Percentiles rank a stretch among this genome's conserved stretches.
Conservation (phyloP, 495 filamentous ascomycete genomes). For the Tuber brumale region DNA sequence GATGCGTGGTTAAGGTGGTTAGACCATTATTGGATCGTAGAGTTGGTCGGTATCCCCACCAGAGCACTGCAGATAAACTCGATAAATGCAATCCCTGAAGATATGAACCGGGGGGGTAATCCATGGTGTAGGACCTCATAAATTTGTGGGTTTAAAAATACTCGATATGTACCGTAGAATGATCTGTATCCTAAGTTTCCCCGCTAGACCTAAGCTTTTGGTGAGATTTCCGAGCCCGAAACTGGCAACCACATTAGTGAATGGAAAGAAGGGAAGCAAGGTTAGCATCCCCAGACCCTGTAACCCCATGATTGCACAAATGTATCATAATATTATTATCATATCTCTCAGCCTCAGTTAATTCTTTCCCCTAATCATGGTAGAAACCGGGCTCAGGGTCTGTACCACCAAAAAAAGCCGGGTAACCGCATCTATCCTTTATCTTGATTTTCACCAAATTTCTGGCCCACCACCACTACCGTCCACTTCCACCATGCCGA, state of each 20-base stretch:
- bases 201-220: neutral
- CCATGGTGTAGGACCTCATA: neutral
- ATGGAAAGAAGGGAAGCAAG: neutral
- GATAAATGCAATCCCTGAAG: neutral
- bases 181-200: neutral
- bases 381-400: neutral
- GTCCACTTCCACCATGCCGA: constrained; percentile 26
- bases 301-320: neutral
- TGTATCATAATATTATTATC: too few relatives aligned
- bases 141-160: neutral
- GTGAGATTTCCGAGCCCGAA: neutral
- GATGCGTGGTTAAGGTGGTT: neutral
- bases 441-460: neutral
- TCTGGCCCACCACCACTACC: neutral
- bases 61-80: neutral
- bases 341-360: neutral
- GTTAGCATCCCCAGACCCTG: neutral
- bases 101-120: neutral
- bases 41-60: neutral
- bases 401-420: neutral
- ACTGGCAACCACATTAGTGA: neutral
- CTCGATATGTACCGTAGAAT: neutral
- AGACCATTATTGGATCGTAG: neutral
- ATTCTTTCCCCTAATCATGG: neutral
- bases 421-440: neutral